Conservation (phyloP, 1,284 basidiomycete species). For the Cutaneotrichosporon arboriforme region DNA sequence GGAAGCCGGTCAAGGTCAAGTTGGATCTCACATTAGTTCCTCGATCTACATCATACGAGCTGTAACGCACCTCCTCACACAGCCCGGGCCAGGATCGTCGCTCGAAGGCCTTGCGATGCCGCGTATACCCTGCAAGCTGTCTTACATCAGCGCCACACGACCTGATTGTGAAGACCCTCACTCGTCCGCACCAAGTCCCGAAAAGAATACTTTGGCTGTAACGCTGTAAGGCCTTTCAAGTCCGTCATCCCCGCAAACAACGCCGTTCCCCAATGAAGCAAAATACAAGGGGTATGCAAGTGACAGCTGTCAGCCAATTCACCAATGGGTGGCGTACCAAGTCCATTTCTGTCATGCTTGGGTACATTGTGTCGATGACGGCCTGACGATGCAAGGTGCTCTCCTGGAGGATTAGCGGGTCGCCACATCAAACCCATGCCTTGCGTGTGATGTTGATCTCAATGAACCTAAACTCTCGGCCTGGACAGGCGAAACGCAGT, state of each 20-base stretch:
- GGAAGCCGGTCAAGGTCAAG: conserved; percentile 88
- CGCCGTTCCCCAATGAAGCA: conserved; percentile 62
- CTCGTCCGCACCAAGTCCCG: conserved; percentile 92
- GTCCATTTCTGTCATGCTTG: conserved; percentile 83
- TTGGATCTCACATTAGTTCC: conserved; percentile 73
- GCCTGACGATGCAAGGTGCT: conserved; percentile 55
- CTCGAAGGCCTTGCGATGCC: conserved; percentile 74
- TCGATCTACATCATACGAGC: not conserved
- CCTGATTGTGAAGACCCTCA: conserved; percentile 17
- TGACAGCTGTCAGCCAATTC: conserved; percentile 55
- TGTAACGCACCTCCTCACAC: conserved; percentile 62
- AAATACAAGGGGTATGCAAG: conserved; percentile 89
- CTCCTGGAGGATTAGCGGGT: conserved; percentile 50
- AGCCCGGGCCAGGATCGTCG: conserved; percentile 65
- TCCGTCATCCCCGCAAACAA: conserved; percentile 42
- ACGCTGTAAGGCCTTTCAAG: conserved; percentile 68
- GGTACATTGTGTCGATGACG: conserved; percentile 73
- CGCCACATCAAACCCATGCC: too few relatives aligned
- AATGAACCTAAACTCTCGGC: conserved; percentile 83
- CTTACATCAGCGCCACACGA: conserved; percentile 28
- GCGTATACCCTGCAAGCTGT: conserved; percentile 84
- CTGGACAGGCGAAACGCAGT: conserved; percentile 63
- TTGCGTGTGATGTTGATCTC: conserved; percentile 64
- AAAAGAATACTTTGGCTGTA: conserved; percentile 74
- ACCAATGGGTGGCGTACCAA: conserved; percentile 52